A percentile compares a stretch with the other conserved stretches of the same genome.
phyloP scores from a whole-genome alignment of 352 stramenopile species.

The Pythium monospermum region DNA sequence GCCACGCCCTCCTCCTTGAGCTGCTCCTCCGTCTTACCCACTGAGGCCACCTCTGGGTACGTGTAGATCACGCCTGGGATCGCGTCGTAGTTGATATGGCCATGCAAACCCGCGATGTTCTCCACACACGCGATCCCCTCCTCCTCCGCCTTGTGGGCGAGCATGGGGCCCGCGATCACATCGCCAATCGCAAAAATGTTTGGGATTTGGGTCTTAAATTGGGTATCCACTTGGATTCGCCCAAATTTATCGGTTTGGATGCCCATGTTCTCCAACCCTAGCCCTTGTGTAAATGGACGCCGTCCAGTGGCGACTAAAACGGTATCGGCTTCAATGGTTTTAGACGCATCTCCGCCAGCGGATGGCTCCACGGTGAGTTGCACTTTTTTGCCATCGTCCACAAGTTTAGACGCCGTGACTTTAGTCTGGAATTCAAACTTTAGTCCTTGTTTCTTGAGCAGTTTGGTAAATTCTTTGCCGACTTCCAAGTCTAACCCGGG shows the following conservation, averaged over 20 bases:
- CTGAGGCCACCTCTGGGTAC: slow-evolving; percentile 93
- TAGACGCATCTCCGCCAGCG: slow-evolving; percentile 37
- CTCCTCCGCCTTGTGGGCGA: slow-evolving; percentile 99
- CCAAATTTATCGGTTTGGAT: slow-evolving; percentile 97
- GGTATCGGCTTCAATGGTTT: slow-evolving; percentile 71
- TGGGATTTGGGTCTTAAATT: slow-evolving; percentile 94
- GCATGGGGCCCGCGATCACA: slow-evolving; percentile 97
- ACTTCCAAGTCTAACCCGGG: slow-evolving; percentile 93
- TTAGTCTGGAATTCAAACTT: slow-evolving; percentile 98
- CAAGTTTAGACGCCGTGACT: slow-evolving; percentile 92
- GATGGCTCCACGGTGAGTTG: slow-evolving; percentile 93
- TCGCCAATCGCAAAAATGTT: slow-evolving; percentile 97
- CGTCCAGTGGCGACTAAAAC: slow-evolving; percentile 88
- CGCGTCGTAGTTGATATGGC: slow-evolving; percentile 99
- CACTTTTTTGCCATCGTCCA: slow-evolving; percentile 90
- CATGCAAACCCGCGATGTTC: slow-evolving; percentile 95
- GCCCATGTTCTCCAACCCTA: slow-evolving; percentile 96
- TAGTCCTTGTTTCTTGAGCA: slow-evolving; percentile 98
- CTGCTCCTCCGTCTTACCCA: slow-evolving; percentile 98
- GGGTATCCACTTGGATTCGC: slow-evolving; percentile 95
- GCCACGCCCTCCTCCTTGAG: slow-evolving; percentile 92
- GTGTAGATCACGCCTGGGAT: slow-evolving; percentile 99
- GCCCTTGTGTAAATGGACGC: slow-evolving; percentile 93
- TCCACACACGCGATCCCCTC: slow-evolving; percentile 98
- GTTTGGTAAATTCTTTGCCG: slow-evolving; percentile 95